Evolutionary conservation across 164 flowering plant genomes (phyloP), one percentile per base, ranked within the genome.

Genomic region (Umbilicus rupestris): DNA sequence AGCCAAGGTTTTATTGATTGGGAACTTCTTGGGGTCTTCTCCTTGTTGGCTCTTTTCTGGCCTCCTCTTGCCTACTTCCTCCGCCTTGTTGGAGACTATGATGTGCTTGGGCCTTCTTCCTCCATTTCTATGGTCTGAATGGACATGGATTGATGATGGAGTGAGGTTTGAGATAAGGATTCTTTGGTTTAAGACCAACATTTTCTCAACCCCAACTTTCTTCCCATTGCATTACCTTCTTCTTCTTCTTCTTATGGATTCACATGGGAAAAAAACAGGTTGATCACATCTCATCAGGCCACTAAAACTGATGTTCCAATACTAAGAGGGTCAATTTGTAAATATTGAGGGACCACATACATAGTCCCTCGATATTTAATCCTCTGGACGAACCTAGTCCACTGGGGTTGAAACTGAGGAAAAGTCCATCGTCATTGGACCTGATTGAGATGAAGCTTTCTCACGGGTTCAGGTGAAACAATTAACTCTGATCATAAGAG

Each of bases 331-430:
- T 35, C 7, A 5, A 35, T 3, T 35, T 35, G 37, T 35, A 0
- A 35, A 35, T 35, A 35, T 35, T 35, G 7, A n/a, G n/a, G n/a
- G n/a, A n/a, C n/a, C n/a, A n/a, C n/a, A n/a, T n/a, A n/a, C n/a
- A n/a, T n/a, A n/a, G n/a, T n/a, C 77, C 82, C 39, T 66, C 80
- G 2, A 81, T 82, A 33, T 83, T 79, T 70, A 86, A 85, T 70
- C 92, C 89, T 26, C 81, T 90, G 16, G 87, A 85, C 71, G 94
- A 86, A 75, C 97, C 97, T 2, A 90, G 93, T 39, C 96, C 93
- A 22, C 69, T 89, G 72, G 96, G 96, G 14, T 73, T 89, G 78
- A 73, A 82, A 60, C 71, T 89, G 69, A 81, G 84, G 74, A 89
- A 87, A 73, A 87, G 89, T 55, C 93, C 96, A 3, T 87, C 96